Conservation (phyloP, 2,329 filamentous ascomycete genomes). For the Hansfordia pulvinata region DNA sequence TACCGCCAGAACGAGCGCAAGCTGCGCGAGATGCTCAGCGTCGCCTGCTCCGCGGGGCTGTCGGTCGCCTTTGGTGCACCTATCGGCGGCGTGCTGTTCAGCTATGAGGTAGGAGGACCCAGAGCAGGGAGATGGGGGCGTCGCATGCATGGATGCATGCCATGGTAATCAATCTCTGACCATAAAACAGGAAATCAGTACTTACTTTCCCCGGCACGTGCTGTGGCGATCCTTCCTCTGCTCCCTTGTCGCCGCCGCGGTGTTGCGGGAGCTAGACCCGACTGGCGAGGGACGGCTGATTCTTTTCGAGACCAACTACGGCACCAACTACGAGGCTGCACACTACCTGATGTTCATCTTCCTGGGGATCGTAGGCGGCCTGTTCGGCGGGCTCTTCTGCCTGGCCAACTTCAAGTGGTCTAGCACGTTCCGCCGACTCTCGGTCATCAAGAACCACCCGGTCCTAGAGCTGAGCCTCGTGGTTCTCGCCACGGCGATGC, state of each 20-base stretch:
- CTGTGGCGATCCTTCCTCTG: conserved; percentile 99
- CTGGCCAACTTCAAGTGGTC: conserved; percentile 83
- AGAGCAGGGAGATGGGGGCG: no score
- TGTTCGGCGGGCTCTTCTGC: conserved; percentile 92
- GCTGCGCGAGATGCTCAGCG: conserved; percentile 73
- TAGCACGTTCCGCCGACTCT: conserved; percentile 56
- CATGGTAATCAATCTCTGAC: no score
- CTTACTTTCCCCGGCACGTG: conserved; percentile 97
- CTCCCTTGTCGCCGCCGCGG: conserved; percentile 92
- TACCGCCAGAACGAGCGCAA: conserved; percentile 79
- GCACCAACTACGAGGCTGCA: conserved; percentile 83
- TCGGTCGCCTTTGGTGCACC: conserved; percentile 90
- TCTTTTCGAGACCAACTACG: conserved; percentile 90
- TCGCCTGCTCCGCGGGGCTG: conserved; percentile 81
- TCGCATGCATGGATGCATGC: no score
- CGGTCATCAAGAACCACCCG: conserved; percentile 56
- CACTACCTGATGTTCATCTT: conserved; percentile 80
- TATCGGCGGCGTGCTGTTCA: conserved; percentile 89
- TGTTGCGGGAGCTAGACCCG: conserved; percentile 82
- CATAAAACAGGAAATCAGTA: conserved; percentile 92
- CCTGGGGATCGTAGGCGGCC: conserved; percentile 78
- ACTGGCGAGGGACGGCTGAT: conserved; percentile 93
- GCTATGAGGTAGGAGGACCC: no score
- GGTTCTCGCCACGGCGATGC: conserved; percentile 66
- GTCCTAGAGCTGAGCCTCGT: conserved; percentile 70